Evolutionary conservation across 139 green algal genomes (phyloP).

Genomic region (Desmodesmus armatus): DNA sequence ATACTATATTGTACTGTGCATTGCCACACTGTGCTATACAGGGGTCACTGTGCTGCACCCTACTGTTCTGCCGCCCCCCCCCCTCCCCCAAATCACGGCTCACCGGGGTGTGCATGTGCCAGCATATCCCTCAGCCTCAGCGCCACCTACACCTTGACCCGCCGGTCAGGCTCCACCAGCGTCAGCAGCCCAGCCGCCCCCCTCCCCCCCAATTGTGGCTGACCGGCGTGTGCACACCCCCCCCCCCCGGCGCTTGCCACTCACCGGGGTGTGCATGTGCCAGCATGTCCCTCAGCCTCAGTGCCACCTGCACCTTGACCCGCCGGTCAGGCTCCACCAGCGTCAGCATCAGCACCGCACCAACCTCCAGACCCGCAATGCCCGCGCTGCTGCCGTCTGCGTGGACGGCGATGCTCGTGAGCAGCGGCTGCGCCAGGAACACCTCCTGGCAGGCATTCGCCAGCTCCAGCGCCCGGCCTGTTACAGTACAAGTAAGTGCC

Average conservation of each 20-base stretch:
- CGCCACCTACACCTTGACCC: constrained; percentile 4
- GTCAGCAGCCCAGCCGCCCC: neutral
- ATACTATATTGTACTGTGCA: too few species aligned
- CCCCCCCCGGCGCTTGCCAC: too few species aligned
- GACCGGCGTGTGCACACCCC: too few species aligned
- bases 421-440: constrained; percentile 16
- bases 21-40: too few species aligned
- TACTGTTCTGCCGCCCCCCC: too few species aligned
- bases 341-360: neutral
- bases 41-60: too few species aligned
- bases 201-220: too few species aligned
- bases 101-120: constrained; percentile 17
- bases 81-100: too few species aligned
- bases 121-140: constrained; percentile 18
- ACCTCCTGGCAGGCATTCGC: constrained; percentile 11
- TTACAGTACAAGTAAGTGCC: neutral
- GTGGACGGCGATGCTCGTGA: neutral
- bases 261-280: constrained; percentile 12
- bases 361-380: neutral
- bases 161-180: constrained; percentile 6
- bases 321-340: constrained; percentile 10
- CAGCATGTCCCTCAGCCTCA: constrained; percentile 21
- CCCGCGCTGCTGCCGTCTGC: neutral
- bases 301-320: neutral
- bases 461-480: constrained; percentile 4